phyloP scores from a whole-genome alignment of 148 eudicot species.

The Silene latifolia region DNA sequence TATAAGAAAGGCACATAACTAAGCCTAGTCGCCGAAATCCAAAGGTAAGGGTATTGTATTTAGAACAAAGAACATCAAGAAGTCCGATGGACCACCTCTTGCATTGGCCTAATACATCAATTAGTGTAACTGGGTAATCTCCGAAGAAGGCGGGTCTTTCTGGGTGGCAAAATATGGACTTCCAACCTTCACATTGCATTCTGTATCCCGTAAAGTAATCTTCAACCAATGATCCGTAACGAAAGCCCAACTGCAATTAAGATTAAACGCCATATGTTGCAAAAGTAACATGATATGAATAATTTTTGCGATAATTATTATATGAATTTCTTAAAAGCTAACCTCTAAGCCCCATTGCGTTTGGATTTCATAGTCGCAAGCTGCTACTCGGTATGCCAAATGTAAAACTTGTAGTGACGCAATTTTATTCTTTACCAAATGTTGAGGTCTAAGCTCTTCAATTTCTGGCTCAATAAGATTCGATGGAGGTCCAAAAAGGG shows the following conservation, averaged over 20 bases:
- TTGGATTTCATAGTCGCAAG: conserved; percentile 30
- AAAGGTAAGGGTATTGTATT: conserved; percentile 35
- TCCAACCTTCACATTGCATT: conserved; percentile 64
- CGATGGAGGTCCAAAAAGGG: conserved; percentile 47
- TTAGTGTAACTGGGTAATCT: conserved; percentile 41
- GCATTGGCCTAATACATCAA: conserved; percentile 40
- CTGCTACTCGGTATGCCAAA: conserved; percentile 37
- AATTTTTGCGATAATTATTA: no score
- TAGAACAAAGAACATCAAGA: conserved; percentile 42
- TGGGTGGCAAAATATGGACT: conserved; percentile 42
- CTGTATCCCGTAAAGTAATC: conserved; percentile 49
- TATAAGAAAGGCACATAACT: conserved; percentile 36
- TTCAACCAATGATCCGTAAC: conserved; percentile 62
- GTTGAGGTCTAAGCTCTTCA: conserved; percentile 27
- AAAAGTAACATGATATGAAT: neutral
- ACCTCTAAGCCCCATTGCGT: conserved; percentile 51
- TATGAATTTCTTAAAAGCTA: neutral
- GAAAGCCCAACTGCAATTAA: conserved; percentile 46
- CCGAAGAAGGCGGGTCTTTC: conserved; percentile 55
- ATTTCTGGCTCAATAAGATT: conserved; percentile 24
- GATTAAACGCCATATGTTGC: neutral
- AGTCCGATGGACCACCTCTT: conserved; percentile 61
- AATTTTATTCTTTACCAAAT: conserved; percentile 18
- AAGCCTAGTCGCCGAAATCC: conserved; percentile 40
- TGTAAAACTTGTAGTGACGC: conserved; percentile 20